Evolutionary conservation across 495 filamentous ascomycete genomes (phyloP), one percentile per base, ranked within the genome.

Genomic region (Penicillium chermesinum): DNA sequence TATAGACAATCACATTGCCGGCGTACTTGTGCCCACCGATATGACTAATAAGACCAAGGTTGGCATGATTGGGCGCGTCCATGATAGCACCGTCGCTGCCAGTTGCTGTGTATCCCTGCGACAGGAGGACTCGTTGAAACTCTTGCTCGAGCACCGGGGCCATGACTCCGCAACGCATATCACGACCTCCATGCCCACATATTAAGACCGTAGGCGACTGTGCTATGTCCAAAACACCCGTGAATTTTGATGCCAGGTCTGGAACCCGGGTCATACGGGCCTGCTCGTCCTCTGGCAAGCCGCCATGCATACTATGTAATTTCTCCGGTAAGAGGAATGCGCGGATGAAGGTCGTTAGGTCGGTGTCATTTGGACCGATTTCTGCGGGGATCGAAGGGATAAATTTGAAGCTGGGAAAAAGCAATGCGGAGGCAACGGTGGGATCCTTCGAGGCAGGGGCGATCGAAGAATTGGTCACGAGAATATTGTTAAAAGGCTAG

Each of bases 11-110:
- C 12, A 96, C 83, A 69, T 97, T 97, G 2, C 91, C 91, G 0
- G 91, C 91, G 58, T 85, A 96, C 52, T 93, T 93, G 55, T 96
- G 91, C 1, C 91, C 91, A 0, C 89, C 88, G 44, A 97, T 80
- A 69, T 97, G 91, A 61, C 86, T 91, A 48, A 91, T 89, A 38
- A 86, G 62, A 1, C 81, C 88, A 5, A 96, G 77, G 51, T 81
- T 74, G 2, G 77, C 79, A 38, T 71, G 67, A 0, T 46, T 46
- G 2, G 64, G 67, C 14, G 41, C 53, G 41, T 72, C 69, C 1
- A 67, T 38, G 0, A 38, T 43, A 12, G 39, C 46, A 13, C 39
- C 44, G n/a, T 57, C 46, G n/a, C 50, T 52, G 2, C 35, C 41
- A 1, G 22, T 49, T 2, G 53, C 53, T 2, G 42, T 50, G 27